Conservation (phyloP, 805 yeast species). For the Saturnispora mendoncae region DNA sequence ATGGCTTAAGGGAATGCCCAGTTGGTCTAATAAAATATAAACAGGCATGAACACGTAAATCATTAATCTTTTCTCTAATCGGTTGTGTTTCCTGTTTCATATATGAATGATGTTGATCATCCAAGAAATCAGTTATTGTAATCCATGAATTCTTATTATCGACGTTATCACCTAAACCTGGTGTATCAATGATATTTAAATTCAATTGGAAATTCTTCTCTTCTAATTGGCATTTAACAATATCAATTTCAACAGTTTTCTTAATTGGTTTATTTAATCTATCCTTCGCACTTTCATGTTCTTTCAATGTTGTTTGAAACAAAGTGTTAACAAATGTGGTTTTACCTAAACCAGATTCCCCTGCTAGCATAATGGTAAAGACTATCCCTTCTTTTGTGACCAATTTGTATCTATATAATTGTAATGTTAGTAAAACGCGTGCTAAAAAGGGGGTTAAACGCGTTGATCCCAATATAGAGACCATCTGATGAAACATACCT, state of each 20-base stretch:
- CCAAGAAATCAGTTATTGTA: constrained; percentile 79
- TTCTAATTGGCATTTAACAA: constrained; percentile 69
- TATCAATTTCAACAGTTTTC: constrained; percentile 70
- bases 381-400: constrained; percentile 68
- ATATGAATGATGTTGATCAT: constrained; percentile 79
- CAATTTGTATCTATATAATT: constrained; percentile 53
- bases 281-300: constrained; percentile 44
- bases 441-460: background rate
- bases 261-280: constrained; percentile 52
- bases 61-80: constrained; percentile 51
- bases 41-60: constrained; percentile 85
- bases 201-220: constrained; percentile 75
- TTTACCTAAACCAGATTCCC: constrained; percentile 88
- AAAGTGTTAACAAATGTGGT: constrained; percentile 85
- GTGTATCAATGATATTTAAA: constrained; percentile 81
- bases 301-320: constrained; percentile 65
- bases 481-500: too few relatives aligned
- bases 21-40: constrained; percentile 87
- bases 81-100: constrained; percentile 97
- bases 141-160: constrained; percentile 82
- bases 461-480: background rate
- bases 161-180: constrained; percentile 88
- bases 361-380: constrained; percentile 77
- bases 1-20: constrained; percentile 77
- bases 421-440: constrained; percentile 11